Evolutionary conservation across 257 asterid species (phyloP).

Genomic region (Plantago ovata): DNA sequence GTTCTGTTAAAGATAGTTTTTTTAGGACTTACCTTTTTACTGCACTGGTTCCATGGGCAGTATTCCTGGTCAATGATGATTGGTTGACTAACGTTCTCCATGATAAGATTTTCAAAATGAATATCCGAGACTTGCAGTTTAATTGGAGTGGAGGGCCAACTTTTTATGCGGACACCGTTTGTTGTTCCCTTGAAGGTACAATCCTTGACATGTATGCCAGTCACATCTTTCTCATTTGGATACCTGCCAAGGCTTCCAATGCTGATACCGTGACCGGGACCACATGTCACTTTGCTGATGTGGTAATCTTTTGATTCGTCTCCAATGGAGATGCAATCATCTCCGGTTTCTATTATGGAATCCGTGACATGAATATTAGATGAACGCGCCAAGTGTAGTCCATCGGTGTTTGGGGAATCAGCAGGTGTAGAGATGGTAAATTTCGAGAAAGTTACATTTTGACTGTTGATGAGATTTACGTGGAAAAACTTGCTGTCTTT

Average conservation of each 20-base stretch:
- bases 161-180: slow-evolving; percentile 19
- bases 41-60: neutral
- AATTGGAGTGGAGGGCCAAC: slow-evolving; percentile 7
- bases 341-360: slow-evolving; percentile 17
- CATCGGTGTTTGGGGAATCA: slow-evolving; percentile 20
- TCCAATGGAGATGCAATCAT: slow-evolving; percentile 21
- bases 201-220: slow-evolving; percentile 15
- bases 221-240: slow-evolving; percentile 5
- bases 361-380: neutral
- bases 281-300: slow-evolving; percentile 6
- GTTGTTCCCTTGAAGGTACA: slow-evolving; percentile 15
- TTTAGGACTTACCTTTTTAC: neutral
- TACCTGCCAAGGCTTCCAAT: slow-evolving; percentile 17
- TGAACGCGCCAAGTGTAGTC: slow-evolving; percentile 11
- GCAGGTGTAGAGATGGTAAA: too few relatives aligned
- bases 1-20: too few relatives aligned
- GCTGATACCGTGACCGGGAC: slow-evolving; percentile 25
- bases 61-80: slow-evolving; percentile 16
- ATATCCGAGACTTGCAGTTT: neutral
- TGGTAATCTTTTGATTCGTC: slow-evolving; percentile 9
- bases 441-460: too few relatives aligned
- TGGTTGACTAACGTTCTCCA: slow-evolving; percentile 12
- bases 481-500: too few relatives aligned
- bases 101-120: slow-evolving; percentile 8
- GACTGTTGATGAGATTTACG: too few relatives aligned